Conservation (phyloP, 352 stramenopile species). For the Globisporangium middletonii region DNA sequence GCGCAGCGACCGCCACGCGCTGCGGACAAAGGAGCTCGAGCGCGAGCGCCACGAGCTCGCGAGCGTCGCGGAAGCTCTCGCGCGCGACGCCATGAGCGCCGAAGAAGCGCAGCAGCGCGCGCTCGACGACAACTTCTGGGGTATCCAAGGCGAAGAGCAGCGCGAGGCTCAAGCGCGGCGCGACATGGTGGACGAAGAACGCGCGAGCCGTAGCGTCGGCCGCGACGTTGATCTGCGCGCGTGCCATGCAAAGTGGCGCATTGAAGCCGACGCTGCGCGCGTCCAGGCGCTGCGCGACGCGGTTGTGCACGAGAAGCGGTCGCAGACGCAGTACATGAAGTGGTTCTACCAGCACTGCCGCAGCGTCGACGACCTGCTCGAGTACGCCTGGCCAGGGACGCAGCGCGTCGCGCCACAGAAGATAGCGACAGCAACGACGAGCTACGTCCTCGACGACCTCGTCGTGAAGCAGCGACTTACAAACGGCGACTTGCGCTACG, state of each 20-base stretch:
- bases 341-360: constrained; percentile 57
- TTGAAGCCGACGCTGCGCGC: constrained; percentile 18
- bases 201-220: constrained; percentile 28
- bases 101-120: constrained; percentile 41
- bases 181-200: constrained; percentile 36
- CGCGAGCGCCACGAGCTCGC: constrained; percentile 18
- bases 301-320: constrained; percentile 27
- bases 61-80: constrained; percentile 20
- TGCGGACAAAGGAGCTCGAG: constrained; percentile 22
- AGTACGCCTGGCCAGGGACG: constrained; percentile 44
- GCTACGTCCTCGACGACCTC: constrained; percentile 50
- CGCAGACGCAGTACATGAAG: constrained; percentile 43
- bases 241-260: constrained; percentile 24
- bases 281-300: constrained; percentile 14
- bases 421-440: constrained; percentile 1
- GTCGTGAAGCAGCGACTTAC: constrained; percentile 38
- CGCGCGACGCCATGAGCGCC: constrained; percentile 22
- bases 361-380: constrained; percentile 49
- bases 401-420: constrained; percentile 6
- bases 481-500: constrained; percentile 36
- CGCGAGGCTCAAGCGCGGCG: constrained; percentile 22
- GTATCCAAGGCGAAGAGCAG: constrained; percentile 47
- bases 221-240: constrained; percentile 19
- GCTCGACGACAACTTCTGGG: constrained; percentile 50
- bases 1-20: constrained; percentile 13